Percentiles rank a stretch among this genome's conserved stretches.
These are phyloP conservation scores for Syncephalis fuscata DNA, from an alignment of 371 early-diverging fungal species.

Conservation along the genomic window DNA sequence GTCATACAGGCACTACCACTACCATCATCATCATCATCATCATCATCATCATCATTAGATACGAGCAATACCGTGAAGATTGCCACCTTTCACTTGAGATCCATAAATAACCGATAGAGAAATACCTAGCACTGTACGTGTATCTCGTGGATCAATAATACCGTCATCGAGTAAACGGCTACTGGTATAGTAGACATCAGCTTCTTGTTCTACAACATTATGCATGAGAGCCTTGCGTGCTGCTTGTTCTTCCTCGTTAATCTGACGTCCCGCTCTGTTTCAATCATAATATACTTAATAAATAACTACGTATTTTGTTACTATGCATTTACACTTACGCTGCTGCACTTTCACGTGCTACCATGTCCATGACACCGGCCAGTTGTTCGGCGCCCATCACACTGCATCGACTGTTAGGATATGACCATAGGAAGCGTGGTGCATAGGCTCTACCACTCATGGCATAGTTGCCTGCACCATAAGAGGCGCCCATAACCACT, in stretches of 20 bases:
- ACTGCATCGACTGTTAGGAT: slow-evolving; percentile 58
- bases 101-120: slow-evolving; percentile 41
- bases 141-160: slow-evolving; percentile 49
- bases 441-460: slow-evolving; percentile 61
- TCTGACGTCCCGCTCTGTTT: slow-evolving; percentile 20
- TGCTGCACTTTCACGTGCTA: slow-evolving; percentile 45
- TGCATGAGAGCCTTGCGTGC: slow-evolving; percentile 39
- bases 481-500: slow-evolving; percentile 57
- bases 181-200: slow-evolving; percentile 54
- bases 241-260: slow-evolving; percentile 38
- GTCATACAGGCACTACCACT: too few species aligned
- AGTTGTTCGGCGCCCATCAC: slow-evolving; percentile 67
- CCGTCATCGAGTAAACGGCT: slow-evolving; percentile 49
- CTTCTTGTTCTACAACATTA: slow-evolving; percentile 42
- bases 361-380: slow-evolving; percentile 51
- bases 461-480: slow-evolving; percentile 71
- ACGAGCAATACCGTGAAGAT: slow-evolving; percentile 47
- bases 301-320: too few species aligned
- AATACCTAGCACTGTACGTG: slow-evolving; percentile 37
- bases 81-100: slow-evolving; percentile 37
- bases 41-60: slow-evolving; percentile 21
- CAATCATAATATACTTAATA: background rate
- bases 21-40: too few species aligned
- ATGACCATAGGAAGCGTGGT: slow-evolving; percentile 56
- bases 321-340: slow-evolving; percentile 30